Percentiles rank a stretch among this genome's conserved stretches.
Evolutionary conservation across 78 protist species (phyloP).

Genomic region (Chrysochromulina parva): DNA sequence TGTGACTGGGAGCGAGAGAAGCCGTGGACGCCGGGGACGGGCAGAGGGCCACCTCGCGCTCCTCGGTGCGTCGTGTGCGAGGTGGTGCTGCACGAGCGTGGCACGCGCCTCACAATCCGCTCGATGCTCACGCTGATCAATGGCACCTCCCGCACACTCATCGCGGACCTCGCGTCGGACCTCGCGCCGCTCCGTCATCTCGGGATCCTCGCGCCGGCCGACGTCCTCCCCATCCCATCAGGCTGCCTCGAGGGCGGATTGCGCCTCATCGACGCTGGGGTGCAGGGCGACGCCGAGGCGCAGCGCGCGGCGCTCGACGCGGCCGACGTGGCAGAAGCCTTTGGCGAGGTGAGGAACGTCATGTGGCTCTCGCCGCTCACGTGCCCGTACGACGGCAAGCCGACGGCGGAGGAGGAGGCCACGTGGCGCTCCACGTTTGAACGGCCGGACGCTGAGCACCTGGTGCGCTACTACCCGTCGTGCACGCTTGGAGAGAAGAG

Average conservation of each 20-base stretch:
- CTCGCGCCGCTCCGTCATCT: background rate
- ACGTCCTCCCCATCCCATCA: background rate
- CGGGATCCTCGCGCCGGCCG: background rate
- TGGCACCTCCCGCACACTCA: background rate
- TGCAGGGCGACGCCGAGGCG: background rate
- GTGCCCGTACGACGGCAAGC: background rate
- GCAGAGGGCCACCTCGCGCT: background rate
- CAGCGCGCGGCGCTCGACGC: background rate
- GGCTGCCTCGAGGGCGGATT: background rate
- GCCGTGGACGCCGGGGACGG: background rate
- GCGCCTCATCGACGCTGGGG: background rate
- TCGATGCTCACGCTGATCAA: background rate
- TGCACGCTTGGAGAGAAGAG: background rate
- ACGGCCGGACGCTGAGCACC: too few relatives aligned
- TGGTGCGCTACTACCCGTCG: too few relatives aligned
- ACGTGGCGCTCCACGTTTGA: background rate
- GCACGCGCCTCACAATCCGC: background rate
- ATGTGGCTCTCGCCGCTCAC: background rate
- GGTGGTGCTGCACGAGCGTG: background rate
- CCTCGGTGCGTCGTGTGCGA: constrained; percentile 3
- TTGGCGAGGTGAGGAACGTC: background rate
- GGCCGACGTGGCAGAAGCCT: background rate
- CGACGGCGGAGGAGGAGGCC: background rate
- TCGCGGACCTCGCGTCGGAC: background rate
- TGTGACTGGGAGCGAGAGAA: too few relatives aligned